A percentile compares a stretch with the other conserved stretches of the same genome.
Evolutionary conservation across 352 stramenopile genomes (phyloP).

Genomic region (Phytophthora pisi): DNA sequence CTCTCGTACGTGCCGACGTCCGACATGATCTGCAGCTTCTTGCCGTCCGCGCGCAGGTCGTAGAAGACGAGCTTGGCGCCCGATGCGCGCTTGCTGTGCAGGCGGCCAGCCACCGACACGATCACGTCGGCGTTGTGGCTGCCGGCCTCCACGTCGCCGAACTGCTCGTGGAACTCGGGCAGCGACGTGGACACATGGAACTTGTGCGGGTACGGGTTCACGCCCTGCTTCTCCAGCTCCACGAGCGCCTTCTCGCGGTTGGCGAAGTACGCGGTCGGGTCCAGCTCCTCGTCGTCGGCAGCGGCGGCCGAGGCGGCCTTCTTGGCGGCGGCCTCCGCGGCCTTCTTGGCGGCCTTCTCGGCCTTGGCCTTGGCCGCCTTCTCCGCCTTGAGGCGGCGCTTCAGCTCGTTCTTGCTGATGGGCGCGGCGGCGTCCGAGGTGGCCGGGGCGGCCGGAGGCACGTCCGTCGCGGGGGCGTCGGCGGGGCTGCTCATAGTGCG

Average conservation of each 20-base stretch:
- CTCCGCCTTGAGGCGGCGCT: constrained; percentile 97
- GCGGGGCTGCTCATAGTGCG: constrained; percentile 23
- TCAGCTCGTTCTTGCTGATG: constrained; percentile 98
- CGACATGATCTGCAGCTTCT: constrained; percentile 98
- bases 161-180: constrained; percentile 94
- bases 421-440: constrained; percentile 24
- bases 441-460: constrained; percentile 5
- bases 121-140: constrained; percentile 76
- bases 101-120: constrained; percentile 94
- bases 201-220: constrained; percentile 99
- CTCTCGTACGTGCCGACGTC: constrained; percentile 73
- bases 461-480: constrained; percentile 6
- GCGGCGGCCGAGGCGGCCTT: constrained; percentile 8
- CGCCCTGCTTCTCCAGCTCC: constrained; percentile 91
- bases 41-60: constrained; percentile 94
- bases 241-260: constrained; percentile 93
- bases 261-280: constrained; percentile 98
- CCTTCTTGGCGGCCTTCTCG: constrained; percentile 36
- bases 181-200: constrained; percentile 95
- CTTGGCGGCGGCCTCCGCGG: constrained; percentile 32
- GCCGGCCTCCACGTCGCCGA: constrained; percentile 78
- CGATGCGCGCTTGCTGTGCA: constrained; percentile 95
- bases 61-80: constrained; percentile 99
- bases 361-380: constrained; percentile 94
- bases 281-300: constrained; percentile 94